phyloP scores from a whole-genome alignment of 306 rosid genomes.

The Hylodesmum podocarpum region DNA sequence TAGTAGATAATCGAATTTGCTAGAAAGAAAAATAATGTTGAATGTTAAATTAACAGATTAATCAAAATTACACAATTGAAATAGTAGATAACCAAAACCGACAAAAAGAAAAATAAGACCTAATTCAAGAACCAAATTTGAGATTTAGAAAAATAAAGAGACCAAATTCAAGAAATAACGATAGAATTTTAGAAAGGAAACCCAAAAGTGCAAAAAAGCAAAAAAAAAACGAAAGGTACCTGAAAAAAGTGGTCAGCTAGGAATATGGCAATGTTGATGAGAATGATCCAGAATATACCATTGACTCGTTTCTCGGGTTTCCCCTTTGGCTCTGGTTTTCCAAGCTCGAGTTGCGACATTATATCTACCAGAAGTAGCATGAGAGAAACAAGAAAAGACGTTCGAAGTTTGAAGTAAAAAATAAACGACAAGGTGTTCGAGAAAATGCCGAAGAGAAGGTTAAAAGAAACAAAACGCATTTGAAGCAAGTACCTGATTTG shows the following conservation, averaged over 20 bases:
- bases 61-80: too few species aligned
- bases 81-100: too few species aligned
- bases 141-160: too few species aligned
- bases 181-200: too few species aligned
- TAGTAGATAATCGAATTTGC: too few species aligned
- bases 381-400: not conserved
- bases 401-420: not conserved
- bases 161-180: too few species aligned
- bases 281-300: constrained; percentile 91
- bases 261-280: constrained; percentile 72
- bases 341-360: constrained; percentile 72
- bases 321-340: constrained; percentile 47
- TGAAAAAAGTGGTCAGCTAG: constrained; percentile 78
- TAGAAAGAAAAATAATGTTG: too few species aligned
- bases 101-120: too few species aligned
- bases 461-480: not conserved
- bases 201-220: too few species aligned
- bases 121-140: too few species aligned
- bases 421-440: constrained; percentile 39
- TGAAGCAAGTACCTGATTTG: constrained; percentile 51
- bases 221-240: constrained; percentile 31
- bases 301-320: constrained; percentile 65
- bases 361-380: constrained; percentile 51
- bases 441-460: constrained; percentile 31
- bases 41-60: too few species aligned